Conservation (phyloP, 139 green algal species). For the Tetraselmis striata region DNA sequence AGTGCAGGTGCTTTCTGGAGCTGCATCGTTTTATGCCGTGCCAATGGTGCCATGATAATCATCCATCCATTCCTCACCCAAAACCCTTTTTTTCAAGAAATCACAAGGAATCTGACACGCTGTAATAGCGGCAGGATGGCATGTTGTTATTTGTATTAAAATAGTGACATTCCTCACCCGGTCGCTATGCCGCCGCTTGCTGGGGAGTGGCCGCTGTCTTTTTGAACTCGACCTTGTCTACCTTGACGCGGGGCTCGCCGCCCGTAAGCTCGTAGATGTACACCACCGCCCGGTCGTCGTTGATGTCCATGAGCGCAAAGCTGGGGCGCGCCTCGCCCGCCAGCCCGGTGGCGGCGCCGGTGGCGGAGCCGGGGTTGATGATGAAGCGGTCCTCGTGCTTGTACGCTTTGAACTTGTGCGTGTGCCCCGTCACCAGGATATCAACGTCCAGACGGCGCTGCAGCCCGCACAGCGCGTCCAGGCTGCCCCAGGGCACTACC, state of each 20-base stretch:
- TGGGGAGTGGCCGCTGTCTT: conserved; percentile 30
- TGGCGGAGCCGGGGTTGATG: conserved; percentile 91
- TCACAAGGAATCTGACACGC: too few relatives aligned
- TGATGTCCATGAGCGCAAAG: conserved; percentile 96
- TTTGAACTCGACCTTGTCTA: conserved; percentile 77
- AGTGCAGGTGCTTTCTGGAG: too few relatives aligned
- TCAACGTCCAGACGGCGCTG: conserved; percentile 81
- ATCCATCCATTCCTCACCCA: too few relatives aligned
- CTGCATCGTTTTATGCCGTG: too few relatives aligned
- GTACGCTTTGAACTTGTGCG: conserved; percentile 76
- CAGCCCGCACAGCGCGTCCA: conserved; percentile 65
- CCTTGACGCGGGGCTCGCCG: conserved; percentile 53
- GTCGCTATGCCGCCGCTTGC: too few relatives aligned
- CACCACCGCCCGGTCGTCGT: conserved; percentile 71
- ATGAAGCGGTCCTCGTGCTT: conserved; percentile 71
- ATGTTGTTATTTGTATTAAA: too few relatives aligned
- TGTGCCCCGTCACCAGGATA: conserved; percentile 90
- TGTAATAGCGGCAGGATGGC: too few relatives aligned
- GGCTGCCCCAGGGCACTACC: conserved; percentile 80
- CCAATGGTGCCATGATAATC: too few relatives aligned
- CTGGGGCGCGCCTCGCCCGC: conserved; percentile 43
- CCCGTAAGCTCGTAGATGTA: conserved; percentile 91
- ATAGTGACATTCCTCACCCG: too few relatives aligned
- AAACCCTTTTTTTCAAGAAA: too few relatives aligned
- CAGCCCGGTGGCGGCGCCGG: conserved; percentile 70